Evolutionary conservation across 2,329 filamentous ascomycete genomes (phyloP), one percentile per base, ranked within the genome.

Genomic region (Neofusicoccum sp.): DNA sequence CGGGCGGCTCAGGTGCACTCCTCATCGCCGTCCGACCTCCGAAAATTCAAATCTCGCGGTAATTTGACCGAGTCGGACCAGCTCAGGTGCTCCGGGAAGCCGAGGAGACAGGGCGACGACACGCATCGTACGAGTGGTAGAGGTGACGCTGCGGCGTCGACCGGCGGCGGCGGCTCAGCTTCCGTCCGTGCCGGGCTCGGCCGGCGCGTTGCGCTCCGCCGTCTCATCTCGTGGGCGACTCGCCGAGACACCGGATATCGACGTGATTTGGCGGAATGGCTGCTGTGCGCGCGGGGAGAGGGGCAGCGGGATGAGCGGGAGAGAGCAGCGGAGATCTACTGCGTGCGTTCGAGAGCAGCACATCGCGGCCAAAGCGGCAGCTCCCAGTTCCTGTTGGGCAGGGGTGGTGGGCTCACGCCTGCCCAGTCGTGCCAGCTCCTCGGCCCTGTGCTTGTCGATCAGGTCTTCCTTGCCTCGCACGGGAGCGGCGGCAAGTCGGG

Each of bases 401-500:
- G 31, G 48, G 48, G 54, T 56, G 52, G 52, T 56, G 52, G 52
- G 52, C 37, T 45, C 31, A 45, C 41, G 14, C 45, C 39, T 45
- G 54, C 54, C 54, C 41, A 58, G 54, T 56, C 36, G 39, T 45
- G 41, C 54, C 39, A 58, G 41, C 54, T 58, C 29, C 52, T 44
- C 54, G 54, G 54, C 54, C 54, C 54, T 58, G 41, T 41, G 41
- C 54, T 56, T 56, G 52, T 56, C 52, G 52, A 56, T 56, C 52
- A 29, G 28, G 39, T 41, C 52, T 41, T 41, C 52, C 50, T 58
- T 58, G 54, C 54, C 54, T 45, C 37, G 39, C 54, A 34, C 54
- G 39, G 37, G 29, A 58, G 41, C 54, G 54, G 31, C 54, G 41
- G 52, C 52, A 45, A 36, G 48, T 44, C 41, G 54, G 54, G 54